Evolutionary conservation across 306 rosid species (phyloP), one percentile per base, ranked within the genome.

Genomic region (Potentilla sterilis): DNA sequence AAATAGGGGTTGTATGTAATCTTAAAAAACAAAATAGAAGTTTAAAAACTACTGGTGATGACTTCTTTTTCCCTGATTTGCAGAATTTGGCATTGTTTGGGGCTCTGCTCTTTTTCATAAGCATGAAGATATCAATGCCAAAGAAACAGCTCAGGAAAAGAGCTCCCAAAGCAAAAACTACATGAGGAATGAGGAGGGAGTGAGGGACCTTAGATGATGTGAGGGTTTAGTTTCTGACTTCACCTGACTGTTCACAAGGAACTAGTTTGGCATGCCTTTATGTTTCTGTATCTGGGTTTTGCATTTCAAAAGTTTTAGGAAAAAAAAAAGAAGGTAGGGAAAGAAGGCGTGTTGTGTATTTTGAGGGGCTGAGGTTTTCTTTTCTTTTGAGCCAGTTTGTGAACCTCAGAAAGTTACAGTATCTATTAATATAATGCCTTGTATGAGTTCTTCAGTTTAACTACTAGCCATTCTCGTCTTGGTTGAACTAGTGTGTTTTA

Each of bases 71-170:
- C 44, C 6, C 32, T 73, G 77, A 9, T 74, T 58, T 79, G 80
- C 87, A 89, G 95, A 84, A 83, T 70, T 72, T 89, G 85, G 95
- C 95, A 28, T 76, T 89, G 74, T 84, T 89, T 61, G 95, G 95
- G 58, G 95, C 95, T 6, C 73, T 89, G 82, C 85, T 89, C 57
- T 87, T 87, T 77, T 87, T 75, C 79, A 69, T 87, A 15, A 88
- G 86, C 71, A 87, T 89, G 95, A 87, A 72, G 84, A 75, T 85
- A 37, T 83, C 91, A 48, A 54, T 77, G 41, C 92, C 88, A 2
- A 84, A 85, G 86, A 79, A 85, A 59, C 91, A 79, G 55, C 76
- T 72, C 48, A 80, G 75, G 79, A 87, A 77, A 81, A 87, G 80
- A 77, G 78, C 81, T 67, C 81, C 84, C 16, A 89, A 89, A 70